A percentile compares a stretch with the other conserved stretches of the same genome.
phyloP scores from a whole-genome alignment of 768 basidiomycete genomes.

The Lenzites betulinus region DNA sequence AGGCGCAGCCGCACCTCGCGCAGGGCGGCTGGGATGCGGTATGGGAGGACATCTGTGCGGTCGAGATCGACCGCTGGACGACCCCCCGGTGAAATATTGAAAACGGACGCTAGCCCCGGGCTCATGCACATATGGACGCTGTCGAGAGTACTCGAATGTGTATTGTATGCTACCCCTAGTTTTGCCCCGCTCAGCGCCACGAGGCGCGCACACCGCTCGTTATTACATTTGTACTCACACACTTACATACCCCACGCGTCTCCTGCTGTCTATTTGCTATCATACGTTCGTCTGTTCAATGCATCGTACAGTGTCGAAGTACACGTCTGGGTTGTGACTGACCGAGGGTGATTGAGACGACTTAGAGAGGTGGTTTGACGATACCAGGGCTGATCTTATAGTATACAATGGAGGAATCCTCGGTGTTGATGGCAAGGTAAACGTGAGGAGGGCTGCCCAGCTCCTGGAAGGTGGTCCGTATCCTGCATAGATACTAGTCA shows the following conservation, averaged over 20 bases:
- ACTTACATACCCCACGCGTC: conserved; percentile 5
- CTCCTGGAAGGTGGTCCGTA: conserved; percentile 52
- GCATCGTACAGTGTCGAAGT: neutral
- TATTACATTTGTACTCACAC: neutral
- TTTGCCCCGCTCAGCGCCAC: neutral
- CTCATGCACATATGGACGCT: neutral
- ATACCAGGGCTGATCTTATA: conserved; percentile 81
- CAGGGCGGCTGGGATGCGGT: conserved; percentile 68
- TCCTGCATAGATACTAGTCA: conserved; percentile 39
- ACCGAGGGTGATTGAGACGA: neutral
- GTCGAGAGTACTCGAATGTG: neutral
- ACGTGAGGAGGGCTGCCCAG: conserved; percentile 51
- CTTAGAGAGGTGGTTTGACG: conserved; percentile 64
- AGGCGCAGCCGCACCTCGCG: conserved; percentile 64
- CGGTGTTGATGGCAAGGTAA: conserved; percentile 70
- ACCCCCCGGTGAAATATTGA: conserved; percentile 26
- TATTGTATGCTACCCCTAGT: conserved; percentile 10
- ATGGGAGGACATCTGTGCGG: conserved; percentile 79
- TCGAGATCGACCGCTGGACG: conserved; percentile 78
- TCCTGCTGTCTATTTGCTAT: conserved; percentile 6
- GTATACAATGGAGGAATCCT: conserved; percentile 83
- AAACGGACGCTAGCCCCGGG: neutral
- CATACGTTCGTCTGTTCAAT: neutral
- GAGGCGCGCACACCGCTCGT: neutral
- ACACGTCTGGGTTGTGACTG: neutral